Base-by-base conservation (phyloP, 768 basidiomycete genomes). In the Solioccasus polychromus region DNA sequence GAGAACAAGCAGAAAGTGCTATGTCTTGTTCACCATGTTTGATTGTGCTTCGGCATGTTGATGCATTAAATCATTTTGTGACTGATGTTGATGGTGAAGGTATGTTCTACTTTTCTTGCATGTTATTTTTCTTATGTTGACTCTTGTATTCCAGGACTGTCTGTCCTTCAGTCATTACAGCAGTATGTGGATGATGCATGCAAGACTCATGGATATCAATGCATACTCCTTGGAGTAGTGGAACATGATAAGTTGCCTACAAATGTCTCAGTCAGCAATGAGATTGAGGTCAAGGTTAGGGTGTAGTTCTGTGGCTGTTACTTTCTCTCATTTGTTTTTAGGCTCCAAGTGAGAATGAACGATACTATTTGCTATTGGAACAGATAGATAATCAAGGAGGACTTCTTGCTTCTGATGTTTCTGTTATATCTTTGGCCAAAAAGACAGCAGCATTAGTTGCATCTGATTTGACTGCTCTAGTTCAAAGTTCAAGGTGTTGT, bases 391-490 rank as follows among this genome's bases (percentile, higher is more conserved):
- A 84, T 5, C 48, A 60, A 3, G 63, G 66, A 10, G 61, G 63
- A 20, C 39, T 51, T 1, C 56, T 93, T 26, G 78, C 83, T 0
- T 77, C 87, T 0, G 96, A 99, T 66, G 83, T 96, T 3, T 85
- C 85, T 8, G 46, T 95, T n/a, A 62, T 68, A 28, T 62, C 67
- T 5, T 54, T 98, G 4, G 91, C 96, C 4, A 78, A 79, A 3
- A 90, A 95, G 59, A 95, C 94, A 4, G 96, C 96, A 14, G 93
- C 93, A 2, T 71, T 99, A 6, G 82, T 91, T 22, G 88, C 91
- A 3, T 78, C 72, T 12, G 96, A 98, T 63, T 72, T 98, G 12
- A 74, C 71, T 19, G 77, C 86, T 55, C 74, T 98, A 5, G 77
- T 88, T 2, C 55, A 58, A 12, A 79, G 82, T 23, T 78, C 90